Conservation (phyloP, 148 eudicot species). For the Rhododendron ferrugineum region DNA sequence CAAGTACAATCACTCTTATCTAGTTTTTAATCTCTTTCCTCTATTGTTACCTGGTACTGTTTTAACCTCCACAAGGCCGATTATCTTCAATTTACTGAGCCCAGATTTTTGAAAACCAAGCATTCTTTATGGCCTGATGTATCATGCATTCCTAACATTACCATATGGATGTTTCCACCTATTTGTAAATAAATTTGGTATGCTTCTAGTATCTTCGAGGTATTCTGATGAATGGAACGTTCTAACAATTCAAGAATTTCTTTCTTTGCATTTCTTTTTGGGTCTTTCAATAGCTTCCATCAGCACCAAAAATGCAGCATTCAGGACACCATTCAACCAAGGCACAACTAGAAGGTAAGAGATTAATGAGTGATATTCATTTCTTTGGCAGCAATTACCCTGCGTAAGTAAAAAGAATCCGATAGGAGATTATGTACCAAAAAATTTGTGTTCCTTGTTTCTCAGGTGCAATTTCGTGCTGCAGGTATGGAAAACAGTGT, state of each 20-base stretch:
- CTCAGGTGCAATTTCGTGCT: constrained; percentile 3
- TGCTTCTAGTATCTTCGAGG: background rate
- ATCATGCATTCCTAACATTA: background rate
- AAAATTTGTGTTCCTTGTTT: background rate
- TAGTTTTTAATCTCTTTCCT: background rate
- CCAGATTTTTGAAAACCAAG: background rate
- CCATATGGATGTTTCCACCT: background rate
- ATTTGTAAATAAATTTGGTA: background rate
- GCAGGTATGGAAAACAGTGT: constrained; percentile 17
- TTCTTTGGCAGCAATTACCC: background rate
- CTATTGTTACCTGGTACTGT: background rate
- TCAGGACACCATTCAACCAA: background rate
- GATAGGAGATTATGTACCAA: background rate
- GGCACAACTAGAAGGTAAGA: constrained; percentile 9
- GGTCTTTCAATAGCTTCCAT: constrained; percentile 14
- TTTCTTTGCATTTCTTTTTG: background rate
- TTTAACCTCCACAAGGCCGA: background rate
- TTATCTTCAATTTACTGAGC: background rate
- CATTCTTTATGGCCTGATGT: background rate
- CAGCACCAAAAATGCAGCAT: constrained; percentile 12
- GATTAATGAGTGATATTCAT: constrained; percentile 5
- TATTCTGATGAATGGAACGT: background rate
- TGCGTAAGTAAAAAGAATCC: background rate
- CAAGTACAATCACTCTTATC: background rate
- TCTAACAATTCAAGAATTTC: background rate